Evolutionary conservation across 352 stramenopile genomes (phyloP).

Genomic region (Pythium volutum): DNA sequence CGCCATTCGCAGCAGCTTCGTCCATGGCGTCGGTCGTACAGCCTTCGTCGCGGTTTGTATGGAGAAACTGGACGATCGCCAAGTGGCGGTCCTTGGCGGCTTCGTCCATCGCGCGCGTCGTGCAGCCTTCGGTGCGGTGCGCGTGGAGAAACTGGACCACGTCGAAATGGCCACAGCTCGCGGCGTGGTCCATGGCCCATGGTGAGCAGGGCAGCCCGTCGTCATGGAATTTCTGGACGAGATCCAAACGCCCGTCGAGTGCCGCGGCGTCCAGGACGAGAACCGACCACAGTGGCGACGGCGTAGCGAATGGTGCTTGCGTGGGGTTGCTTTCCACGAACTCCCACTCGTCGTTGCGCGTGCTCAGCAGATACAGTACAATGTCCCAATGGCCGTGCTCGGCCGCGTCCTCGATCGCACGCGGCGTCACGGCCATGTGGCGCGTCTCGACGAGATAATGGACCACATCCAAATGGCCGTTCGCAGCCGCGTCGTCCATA

Average conservation of each 20-base stretch:
- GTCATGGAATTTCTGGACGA: constrained; percentile 27
- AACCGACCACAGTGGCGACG: background rate
- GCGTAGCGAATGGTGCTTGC: too few relatives aligned
- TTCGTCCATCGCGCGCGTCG: constrained; percentile 25
- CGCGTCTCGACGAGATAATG: background rate
- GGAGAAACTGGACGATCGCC: constrained; percentile 27
- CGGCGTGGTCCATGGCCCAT: constrained; percentile 25
- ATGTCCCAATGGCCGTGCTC: constrained; percentile 26
- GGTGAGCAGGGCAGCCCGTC: constrained; percentile 22
- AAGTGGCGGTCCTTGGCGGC: constrained; percentile 20
- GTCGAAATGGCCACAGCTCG: constrained; percentile 1
- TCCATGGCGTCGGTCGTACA: constrained; percentile 1
- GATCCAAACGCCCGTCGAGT: background rate
- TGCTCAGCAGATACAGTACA: constrained; percentile 20
- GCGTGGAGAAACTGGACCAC: constrained; percentile 1
- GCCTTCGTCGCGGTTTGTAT: background rate
- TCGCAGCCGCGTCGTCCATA: background rate
- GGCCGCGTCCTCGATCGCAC: constrained; percentile 12
- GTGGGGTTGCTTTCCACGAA: too few relatives aligned
- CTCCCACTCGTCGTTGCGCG: constrained; percentile 8
- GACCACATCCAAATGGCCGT: background rate
- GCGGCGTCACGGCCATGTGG: background rate
- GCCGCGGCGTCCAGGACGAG: constrained; percentile 18
- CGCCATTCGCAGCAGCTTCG: background rate
- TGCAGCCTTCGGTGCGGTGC: constrained; percentile 14